phyloP scores from a whole-genome alignment of 2,329 filamentous ascomycete genomes.

The Fusarium floridanum region DNA sequence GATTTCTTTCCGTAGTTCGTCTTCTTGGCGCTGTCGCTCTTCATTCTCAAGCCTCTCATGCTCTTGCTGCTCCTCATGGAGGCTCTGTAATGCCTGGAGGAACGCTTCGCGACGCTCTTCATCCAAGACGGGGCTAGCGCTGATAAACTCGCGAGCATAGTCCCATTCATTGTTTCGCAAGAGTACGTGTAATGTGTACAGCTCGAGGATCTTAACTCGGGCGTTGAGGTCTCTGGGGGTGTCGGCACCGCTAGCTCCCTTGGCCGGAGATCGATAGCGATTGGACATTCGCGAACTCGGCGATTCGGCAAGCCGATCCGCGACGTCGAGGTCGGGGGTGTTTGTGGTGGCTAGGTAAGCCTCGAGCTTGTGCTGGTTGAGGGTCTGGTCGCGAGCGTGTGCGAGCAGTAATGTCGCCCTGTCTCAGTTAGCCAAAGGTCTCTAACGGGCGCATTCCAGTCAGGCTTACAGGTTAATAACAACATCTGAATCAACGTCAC shows the following conservation, averaged over 20 bases:
- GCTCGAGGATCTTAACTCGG: slow-evolving; percentile 90
- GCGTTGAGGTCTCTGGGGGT: slow-evolving; percentile 88
- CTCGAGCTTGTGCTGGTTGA: slow-evolving; percentile 91
- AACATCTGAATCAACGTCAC: slow-evolving; percentile 93
- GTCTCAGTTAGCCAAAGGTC: slow-evolving; percentile 37
- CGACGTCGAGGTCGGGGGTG: slow-evolving; percentile 79
- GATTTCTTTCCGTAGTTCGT: slow-evolving; percentile 67
- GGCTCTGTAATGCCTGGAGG: slow-evolving; percentile 83
- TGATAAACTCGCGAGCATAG: slow-evolving; percentile 92
- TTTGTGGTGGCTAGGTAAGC: slow-evolving; percentile 85
- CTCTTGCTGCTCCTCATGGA: slow-evolving; percentile 86
- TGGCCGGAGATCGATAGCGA: slow-evolving; percentile 61
- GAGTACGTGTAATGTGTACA: slow-evolving; percentile 96
- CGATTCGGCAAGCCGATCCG: slow-evolving; percentile 69
- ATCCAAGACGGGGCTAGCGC: slow-evolving; percentile 86
- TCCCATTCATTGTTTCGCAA: slow-evolving; percentile 96
- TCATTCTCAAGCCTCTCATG: slow-evolving; percentile 75
- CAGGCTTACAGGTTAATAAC: slow-evolving; percentile 83
- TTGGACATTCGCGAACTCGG: slow-evolving; percentile 52
- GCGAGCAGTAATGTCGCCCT: slow-evolving; percentile 91
- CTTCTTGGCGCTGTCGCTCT: slow-evolving; percentile 68
- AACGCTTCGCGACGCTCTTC: slow-evolving; percentile 93
- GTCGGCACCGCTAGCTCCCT: slow-evolving; percentile 74
- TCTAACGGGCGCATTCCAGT: slow-evolving; percentile 17
- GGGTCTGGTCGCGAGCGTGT: slow-evolving; percentile 85